Evolutionary conservation across 306 rosid genomes (phyloP), one percentile per base, ranked within the genome.

Genomic region (Cicer judaicum): DNA sequence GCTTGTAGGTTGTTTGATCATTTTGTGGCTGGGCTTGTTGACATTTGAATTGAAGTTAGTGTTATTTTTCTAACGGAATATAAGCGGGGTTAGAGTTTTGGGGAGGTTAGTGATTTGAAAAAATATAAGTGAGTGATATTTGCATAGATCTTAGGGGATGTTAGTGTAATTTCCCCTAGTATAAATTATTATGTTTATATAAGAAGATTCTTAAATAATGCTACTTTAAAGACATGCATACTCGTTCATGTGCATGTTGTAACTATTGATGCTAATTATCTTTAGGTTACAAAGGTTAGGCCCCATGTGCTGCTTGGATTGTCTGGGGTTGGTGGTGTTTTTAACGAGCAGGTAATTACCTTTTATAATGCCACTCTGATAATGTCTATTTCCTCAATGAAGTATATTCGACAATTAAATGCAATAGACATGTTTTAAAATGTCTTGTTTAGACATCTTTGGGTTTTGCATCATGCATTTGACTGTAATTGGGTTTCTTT

Each of bases 311-410:
- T 95, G 77, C 92, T 95, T 77, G 99, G 99, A 71, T 89, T 95
- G 91, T 95, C 99, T 59, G 99, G 98, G 50, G 96, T 90, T 81
- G 99, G 99, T 80, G 99, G 99, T 29, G 69, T 95, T 82, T 95
- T 95, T 84, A 89, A 65, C 54, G 91, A 90, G 84, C 96, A 95
- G 97, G 99, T 95, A 75, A 76, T 69, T 80, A 42, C 75, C 36
- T 77, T 82, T 34, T 77, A 76, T 24, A 47, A 70, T 55, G 34
- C 54, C 60, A 8, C 53, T 82, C 79, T 52, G 52, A 62, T 49
- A 55, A 18, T 79, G 21, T 72, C 62, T 24, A 70, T 7, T 71
- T 19, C 68, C 63, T 54, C 14, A 39, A 61, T 62, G 64, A 59
- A 50, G 60, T 65, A 12, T 29, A 59, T 57, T 76, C 59, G 50